Evolutionary conservation across 495 filamentous ascomycete species (phyloP), one percentile per base, ranked within the genome.

Genomic region (Neurospora sp.): DNA sequence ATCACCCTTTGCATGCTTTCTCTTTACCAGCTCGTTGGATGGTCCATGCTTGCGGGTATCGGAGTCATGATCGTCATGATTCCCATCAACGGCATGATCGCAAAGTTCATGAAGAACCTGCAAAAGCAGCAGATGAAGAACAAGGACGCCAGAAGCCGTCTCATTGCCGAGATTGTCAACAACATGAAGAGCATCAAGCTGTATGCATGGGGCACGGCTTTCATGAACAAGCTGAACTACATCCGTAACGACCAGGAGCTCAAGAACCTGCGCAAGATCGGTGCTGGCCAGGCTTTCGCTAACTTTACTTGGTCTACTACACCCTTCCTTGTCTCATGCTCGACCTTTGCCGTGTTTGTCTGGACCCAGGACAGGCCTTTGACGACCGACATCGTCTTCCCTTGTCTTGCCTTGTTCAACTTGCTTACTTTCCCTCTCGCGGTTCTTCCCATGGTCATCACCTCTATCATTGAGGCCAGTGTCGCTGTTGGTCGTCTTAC

Each of bases 301-400:
- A 98, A 97, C 77, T 99, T 99, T 74, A 98, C 96, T 34, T 99
- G 96, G 96, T 93, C 93, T n/a, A 96, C 93, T n/a, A 98, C 96
- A 11, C 96, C 96, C 10, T 99, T 99, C 85, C 88, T 99, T 39
- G 96, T 99, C 17, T 98, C 96, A 17, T 98, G 95, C 84, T 94
- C 93, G 10, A 98, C 96, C 11, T 99, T 99, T 78, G 90, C 93
- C 17, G 93, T 98, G 21, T 99, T 96, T 77, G 96, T 98, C 62
- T 85, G 96, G 71, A 96, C 92, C 1, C 88, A 88, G 48, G 86
- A 94, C 75, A 84, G 84, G 39, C 95, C 96, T 37, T 82, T 99
- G 79, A 96, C 93, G 21, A 97, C 94, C 0, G 92, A 96, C 2
- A 94, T 99, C 76, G 93, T 99, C 34, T 99, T 99, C 82, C 95